Evolutionary conservation across 2,329 filamentous ascomycete genomes (phyloP).

Genomic region (Macrophomina pseudophaseolina): DNA sequence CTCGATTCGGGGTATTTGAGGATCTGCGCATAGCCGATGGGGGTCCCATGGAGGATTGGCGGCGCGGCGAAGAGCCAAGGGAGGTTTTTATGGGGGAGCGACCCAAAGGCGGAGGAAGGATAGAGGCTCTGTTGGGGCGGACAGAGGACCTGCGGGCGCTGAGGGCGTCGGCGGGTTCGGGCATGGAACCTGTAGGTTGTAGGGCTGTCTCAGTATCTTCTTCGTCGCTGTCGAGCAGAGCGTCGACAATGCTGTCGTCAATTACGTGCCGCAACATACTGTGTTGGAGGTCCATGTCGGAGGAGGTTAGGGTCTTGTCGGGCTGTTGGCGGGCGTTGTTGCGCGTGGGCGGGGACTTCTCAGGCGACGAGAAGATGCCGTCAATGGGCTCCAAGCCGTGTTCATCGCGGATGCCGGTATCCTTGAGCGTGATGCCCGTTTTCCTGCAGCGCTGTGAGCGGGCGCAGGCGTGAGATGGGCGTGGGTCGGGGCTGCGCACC

Average conservation of each 20-base stretch:
- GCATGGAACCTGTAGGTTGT: conserved; percentile 51
- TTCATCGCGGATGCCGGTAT: conserved; percentile 82
- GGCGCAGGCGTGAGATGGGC: background rate
- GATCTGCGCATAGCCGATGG: conserved; percentile 56
- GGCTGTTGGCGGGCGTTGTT: conserved; percentile 40
- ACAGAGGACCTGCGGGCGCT: conserved; percentile 49
- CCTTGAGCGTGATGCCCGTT: conserved; percentile 82
- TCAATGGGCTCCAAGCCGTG: conserved; percentile 90
- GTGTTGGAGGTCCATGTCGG: conserved; percentile 67
- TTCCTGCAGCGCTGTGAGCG: conserved; percentile 62
- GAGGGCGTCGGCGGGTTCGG: conserved; percentile 53
- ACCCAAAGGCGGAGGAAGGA: conserved; percentile 57
- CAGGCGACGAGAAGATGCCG: conserved; percentile 86
- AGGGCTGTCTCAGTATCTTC: conserved; percentile 8
- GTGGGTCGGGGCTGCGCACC: conserved; percentile 34
- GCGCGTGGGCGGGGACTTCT: conserved; percentile 59
- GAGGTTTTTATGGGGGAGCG: conserved; percentile 69
- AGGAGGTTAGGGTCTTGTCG: conserved; percentile 53
- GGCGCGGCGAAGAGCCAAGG: conserved; percentile 63
- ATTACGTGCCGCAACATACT: conserved; percentile 51
- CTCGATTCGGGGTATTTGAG: conserved; percentile 37
- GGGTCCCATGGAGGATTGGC: conserved; percentile 63
- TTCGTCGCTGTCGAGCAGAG: conserved; percentile 15
- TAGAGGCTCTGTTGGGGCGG: conserved; percentile 46
- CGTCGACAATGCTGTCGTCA: conserved; percentile 10